Conservation (phyloP, 441 rosid genomes). For the Bruguiera hainesii region DNA sequence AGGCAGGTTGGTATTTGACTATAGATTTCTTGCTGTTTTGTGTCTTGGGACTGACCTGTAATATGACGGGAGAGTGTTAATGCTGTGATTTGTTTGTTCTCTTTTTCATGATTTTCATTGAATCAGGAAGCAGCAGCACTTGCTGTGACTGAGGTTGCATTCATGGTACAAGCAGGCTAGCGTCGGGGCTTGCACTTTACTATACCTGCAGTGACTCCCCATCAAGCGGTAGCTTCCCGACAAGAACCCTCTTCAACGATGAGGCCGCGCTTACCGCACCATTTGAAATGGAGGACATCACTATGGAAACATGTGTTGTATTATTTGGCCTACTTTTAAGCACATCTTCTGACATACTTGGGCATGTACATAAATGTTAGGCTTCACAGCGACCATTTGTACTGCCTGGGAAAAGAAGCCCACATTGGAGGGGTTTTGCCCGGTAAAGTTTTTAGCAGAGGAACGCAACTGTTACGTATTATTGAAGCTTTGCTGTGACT, state of each 20-base stretch:
- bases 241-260: slow-evolving; percentile 46
- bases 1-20: slow-evolving; percentile 51
- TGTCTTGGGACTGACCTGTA: not conserved
- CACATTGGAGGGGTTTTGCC: too few species aligned
- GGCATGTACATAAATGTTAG: not conserved
- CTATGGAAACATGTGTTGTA: not conserved
- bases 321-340: not conserved
- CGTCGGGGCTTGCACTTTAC: slow-evolving; percentile 60
- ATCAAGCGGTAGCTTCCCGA: slow-evolving; percentile 44
- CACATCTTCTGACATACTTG: not conserved
- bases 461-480: too few species aligned
- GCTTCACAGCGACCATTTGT: not conserved
- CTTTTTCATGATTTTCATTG: not conserved
- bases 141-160: slow-evolving; percentile 78
- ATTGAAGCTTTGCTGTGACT: too few species aligned
- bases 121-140: slow-evolving; percentile 88
- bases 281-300: too few species aligned
- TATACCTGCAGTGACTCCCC: slow-evolving; percentile 48
- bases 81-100: not conserved
- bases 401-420: not conserved
- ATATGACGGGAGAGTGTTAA: not conserved
- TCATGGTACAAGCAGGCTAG: slow-evolving; percentile 78
- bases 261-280: too few species aligned
- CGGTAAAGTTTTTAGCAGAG: too few species aligned
- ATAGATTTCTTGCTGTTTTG: not conserved